phyloP scores from a whole-genome alignment of 140 eudicot species.

The Artemisia princeps region DNA sequence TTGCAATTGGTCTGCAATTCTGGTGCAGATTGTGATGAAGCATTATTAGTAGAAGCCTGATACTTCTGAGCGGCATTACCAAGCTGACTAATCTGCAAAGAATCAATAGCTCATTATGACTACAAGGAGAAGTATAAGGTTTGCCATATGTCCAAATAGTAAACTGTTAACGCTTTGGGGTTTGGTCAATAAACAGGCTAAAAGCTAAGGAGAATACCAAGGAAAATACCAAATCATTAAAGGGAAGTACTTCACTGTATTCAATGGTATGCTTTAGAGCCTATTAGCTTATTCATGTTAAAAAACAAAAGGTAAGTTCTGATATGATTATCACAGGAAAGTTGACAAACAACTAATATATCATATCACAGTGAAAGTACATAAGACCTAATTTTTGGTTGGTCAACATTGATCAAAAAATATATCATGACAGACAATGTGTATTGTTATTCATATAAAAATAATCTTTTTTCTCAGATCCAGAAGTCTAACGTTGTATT shows the following conservation, averaged over 20 bases:
- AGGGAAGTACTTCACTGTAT: too few species aligned
- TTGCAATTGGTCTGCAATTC: slow-evolving; percentile 92
- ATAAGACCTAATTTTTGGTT: background rate
- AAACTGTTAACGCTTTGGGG: too few species aligned
- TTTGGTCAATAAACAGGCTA: too few species aligned
- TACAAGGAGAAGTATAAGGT: slow-evolving; percentile 16
- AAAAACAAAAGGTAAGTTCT: background rate
- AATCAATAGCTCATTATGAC: too few species aligned
- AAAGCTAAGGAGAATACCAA: too few species aligned
- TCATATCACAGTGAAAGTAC: background rate
- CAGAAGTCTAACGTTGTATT: background rate
- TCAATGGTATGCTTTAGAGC: too few species aligned
- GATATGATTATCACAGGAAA: background rate
- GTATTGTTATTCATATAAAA: background rate
- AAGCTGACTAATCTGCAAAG: slow-evolving; percentile 80
- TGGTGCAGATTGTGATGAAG: slow-evolving; percentile 67
- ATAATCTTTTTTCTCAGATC: background rate
- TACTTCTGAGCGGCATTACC: slow-evolving; percentile 94
- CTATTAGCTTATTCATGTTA: too few species aligned
- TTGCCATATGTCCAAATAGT: too few species aligned
- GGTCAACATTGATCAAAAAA: background rate
- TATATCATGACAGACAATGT: background rate
- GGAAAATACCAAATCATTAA: too few species aligned
- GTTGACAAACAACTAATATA: background rate
- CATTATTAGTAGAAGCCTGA: slow-evolving; percentile 80